phyloP scores from a whole-genome alignment of 176 grass and related monocot species.

The Paspalum vaginatum region DNA sequence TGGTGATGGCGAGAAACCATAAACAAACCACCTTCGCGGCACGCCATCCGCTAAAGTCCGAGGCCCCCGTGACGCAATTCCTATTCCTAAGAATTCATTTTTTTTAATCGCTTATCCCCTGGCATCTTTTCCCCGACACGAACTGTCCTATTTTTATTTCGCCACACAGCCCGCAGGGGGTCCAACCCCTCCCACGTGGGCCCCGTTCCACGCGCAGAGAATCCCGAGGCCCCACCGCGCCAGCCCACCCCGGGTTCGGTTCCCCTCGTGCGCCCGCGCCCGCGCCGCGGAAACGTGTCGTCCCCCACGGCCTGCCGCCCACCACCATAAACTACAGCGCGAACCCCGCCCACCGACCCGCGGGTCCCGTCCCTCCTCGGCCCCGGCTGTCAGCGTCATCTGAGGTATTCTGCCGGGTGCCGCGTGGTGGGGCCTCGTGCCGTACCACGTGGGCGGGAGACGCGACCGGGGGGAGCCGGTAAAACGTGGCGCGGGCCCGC shows the following conservation, averaged over 20 bases:
- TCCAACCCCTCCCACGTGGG: constrained; percentile 18
- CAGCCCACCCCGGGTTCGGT: neutral
- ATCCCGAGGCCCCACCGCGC: constrained; percentile 34
- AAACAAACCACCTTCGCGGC: constrained; percentile 11
- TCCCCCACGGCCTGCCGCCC: rapidly evolving
- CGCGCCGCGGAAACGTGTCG: constrained; percentile 30
- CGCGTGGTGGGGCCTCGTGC: neutral
- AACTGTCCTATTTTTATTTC: neutral
- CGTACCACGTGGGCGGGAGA: constrained; percentile 36
- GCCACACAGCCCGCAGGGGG: neutral
- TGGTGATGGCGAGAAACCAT: constrained; percentile 37
- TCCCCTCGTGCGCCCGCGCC: constrained; percentile 25
- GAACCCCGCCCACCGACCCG: rapidly evolving
- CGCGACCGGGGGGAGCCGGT: constrained; percentile 25
- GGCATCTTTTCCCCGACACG: neutral
- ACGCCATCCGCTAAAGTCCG: constrained; percentile 38
- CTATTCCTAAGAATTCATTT: neutral
- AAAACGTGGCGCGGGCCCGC: constrained; percentile 20
- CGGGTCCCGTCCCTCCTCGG: rapidly evolving
- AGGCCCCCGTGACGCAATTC: constrained; percentile 32
- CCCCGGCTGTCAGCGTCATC: neutral
- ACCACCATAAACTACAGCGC: too few relatives aligned
- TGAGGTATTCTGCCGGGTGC: rapidly evolving
- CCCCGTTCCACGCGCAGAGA: constrained; percentile 23
- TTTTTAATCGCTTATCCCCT: too few relatives aligned